These are phyloP conservation scores for Fusarium sp. DNA, from an alignment of 2,329 filamentous ascomycete genomes.

Conservation along the genomic window DNA sequence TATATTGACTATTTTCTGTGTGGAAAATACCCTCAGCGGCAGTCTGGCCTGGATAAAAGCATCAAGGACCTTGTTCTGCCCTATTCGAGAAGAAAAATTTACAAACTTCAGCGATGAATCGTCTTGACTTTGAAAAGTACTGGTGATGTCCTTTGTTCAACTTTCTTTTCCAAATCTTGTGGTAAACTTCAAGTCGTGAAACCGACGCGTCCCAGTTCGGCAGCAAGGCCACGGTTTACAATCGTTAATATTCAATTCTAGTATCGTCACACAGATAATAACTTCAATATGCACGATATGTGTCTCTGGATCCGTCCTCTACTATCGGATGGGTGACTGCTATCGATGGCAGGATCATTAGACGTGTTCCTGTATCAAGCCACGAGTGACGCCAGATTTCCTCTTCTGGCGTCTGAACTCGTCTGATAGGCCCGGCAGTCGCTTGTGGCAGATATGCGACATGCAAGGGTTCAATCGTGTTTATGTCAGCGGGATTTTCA, in stretches of 20 bases:
- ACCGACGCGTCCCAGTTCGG: background rate
- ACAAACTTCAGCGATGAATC: conserved; percentile 6
- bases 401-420: conserved; percentile 14
- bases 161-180: background rate
- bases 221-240: background rate
- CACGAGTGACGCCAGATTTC: conserved; percentile 6
- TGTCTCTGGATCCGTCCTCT: background rate
- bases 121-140: background rate
- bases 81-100: conserved; percentile 4
- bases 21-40: conserved; percentile 24
- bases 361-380: background rate
- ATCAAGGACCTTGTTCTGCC: conserved; percentile 17
- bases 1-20: conserved; percentile 22
- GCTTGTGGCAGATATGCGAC: background rate
- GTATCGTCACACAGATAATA: too few species aligned
- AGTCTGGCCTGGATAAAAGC: conserved; percentile 10
- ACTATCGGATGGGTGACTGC: background rate
- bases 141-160: background rate
- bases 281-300: too few species aligned
- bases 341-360: background rate
- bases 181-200: too few species aligned
- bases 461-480: conserved; percentile 3
- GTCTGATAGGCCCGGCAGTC: conserved; percentile 22
- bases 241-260: too few species aligned
- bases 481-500: conserved; percentile 8